Evolutionary conservation across 2,329 filamentous ascomycete species (phyloP), one percentile per base, ranked within the genome.

Genomic region (Paecilomyces sp.): DNA sequence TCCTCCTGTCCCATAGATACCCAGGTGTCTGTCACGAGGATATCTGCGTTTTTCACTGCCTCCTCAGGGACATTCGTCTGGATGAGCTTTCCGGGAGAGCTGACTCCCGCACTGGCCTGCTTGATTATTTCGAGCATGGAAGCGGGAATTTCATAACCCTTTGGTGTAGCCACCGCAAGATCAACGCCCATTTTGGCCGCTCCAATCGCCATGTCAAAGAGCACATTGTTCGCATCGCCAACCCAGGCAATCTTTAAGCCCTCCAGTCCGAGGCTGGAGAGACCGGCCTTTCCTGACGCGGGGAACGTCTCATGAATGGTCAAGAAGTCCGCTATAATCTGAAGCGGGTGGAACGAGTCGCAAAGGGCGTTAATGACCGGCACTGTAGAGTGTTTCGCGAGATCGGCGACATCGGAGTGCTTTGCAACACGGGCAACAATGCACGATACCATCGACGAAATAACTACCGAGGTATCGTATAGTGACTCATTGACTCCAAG

Each of bases 1-100:
- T 85, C 85, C 75, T 99, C 94, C 76, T 97, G 93, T 54, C 94
- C 94, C 94, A 99, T 99, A 1, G 91, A 96, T 33, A 99, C 85
- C 94, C 94, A 99, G 0, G 94, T 99, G 71, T 99, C 94, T 0
- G 94, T 99, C 24, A 97, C 92, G 60, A 99, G 80, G 57, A 97
- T 84, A 72, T 99, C 89, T 2, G 94, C 93, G 64, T 88, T 80
- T 78, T 90, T 90, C 71, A 97, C 86, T 1, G 82, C 94, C 69
- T 96, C 90, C 72, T 94, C 90, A 0, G 93, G 94, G 0, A 89
- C 79, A 24, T 82, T 88, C 0, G 91, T 95, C 75, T 96, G 89
- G 4, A 77, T 79, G 34, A 97, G 81, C 66, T 83, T 86, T 15
- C 90, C 90, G 1, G 87, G 81, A 0, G 78, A 81, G 15, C 78